Conservation (phyloP, 78 protist species). For the Trichosphaerium sp. region DNA sequence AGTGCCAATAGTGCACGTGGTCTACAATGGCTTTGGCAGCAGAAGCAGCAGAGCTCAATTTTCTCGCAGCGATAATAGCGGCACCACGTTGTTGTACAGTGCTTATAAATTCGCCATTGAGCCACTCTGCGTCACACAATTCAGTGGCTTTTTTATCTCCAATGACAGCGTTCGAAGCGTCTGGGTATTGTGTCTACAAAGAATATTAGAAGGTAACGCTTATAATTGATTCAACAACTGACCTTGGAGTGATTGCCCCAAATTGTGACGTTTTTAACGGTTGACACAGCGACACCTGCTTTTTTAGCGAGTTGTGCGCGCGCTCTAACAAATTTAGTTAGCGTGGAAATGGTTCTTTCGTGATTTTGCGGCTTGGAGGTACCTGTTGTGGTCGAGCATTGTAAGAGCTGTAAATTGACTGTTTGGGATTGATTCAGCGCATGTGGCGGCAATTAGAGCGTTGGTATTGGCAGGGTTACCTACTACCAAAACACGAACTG, state of each 20-base stretch:
- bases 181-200: no score
- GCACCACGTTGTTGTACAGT: conserved; percentile 87
- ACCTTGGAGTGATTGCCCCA: conserved; percentile 98
- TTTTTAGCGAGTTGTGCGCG: conserved; percentile 18
- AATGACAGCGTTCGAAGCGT: no score
- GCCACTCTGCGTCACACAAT: conserved; percentile 6
- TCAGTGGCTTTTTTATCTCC: no score
- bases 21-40: conserved; percentile 74
- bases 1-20: conserved; percentile 54
- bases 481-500: conserved; percentile 72
- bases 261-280: conserved; percentile 62
- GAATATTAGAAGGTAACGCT: no score
- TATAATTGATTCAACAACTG: no score
- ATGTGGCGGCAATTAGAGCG: conserved; percentile 39
- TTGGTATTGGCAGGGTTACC: conserved; percentile 98
- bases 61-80: conserved; percentile 64
- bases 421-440: conserved; percentile 71
- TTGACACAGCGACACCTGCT: conserved; percentile 16
- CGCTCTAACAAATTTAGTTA: neutral
- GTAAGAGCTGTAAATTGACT: conserved; percentile 81
- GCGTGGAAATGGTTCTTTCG: neutral
- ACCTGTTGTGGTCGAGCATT: conserved; percentile 89
- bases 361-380: conserved; percentile 12
- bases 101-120: conserved; percentile 30
- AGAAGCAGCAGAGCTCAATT: conserved; percentile 64